Base-by-base conservation (phyloP, 306 rosid genomes). In the Vigna trinervia region DNA sequence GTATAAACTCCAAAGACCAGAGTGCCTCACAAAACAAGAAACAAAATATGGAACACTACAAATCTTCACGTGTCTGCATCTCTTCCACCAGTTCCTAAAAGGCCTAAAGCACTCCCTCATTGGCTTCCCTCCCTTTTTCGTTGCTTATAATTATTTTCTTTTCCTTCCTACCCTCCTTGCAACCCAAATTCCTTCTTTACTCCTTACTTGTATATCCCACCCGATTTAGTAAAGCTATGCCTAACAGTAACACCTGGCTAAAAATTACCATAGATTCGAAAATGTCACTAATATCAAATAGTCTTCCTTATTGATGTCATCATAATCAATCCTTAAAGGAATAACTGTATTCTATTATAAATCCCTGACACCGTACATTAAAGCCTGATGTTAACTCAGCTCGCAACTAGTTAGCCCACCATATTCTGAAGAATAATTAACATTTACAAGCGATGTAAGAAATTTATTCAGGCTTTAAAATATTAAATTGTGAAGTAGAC, bases 351-450 rank as follows among this genome's bases (percentile, higher is more conserved):
- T 51, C 34, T 46, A 34, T 62, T 34, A 62, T 34, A 62, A 34
- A 62, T n/a, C 46, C 36, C 69, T 62, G 23, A 8, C 46, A 62
- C 69, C n/a, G 12, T 17, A 64, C 3, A 64, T 39, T 39, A 64
- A 64, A 39, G 32, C 20, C 34, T 19, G 34, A 12, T 41, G 17
- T 65, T 30, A 39, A 39, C 43, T 65, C 17, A 19, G 32, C 52
- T 41, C 50, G 28, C 57, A 48, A 6, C 7, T 41, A 12, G 39
- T 74, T 64, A 68, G 28, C 65, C 9, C 64, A 58, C 48, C 53
- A n/a, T 23, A 58, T 58, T 66, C 13, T 36, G 19, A 58, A 56
- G 11, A n/a, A 56, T 6, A 7, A 19, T 30, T 65, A 39, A 75
- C 36, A 59, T 36, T 41, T 65, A 81, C 22, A 58, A 47, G 6